Evolutionary conservation across 208 protist species (phyloP), one percentile per base, ranked within the genome.

Genomic region (Leishmania mexicana): DNA sequence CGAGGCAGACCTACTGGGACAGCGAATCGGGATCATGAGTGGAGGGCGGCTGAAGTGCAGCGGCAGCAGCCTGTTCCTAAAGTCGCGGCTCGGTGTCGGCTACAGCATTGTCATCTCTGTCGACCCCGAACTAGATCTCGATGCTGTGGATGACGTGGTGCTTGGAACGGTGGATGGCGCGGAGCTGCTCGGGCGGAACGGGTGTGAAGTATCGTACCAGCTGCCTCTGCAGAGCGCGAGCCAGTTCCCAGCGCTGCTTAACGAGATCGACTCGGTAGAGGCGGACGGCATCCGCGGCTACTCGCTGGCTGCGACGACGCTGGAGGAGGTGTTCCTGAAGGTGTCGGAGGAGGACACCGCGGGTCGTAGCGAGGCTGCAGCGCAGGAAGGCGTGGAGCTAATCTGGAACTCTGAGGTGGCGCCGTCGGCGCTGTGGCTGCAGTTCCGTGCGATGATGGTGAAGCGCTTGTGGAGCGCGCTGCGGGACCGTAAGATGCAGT

Each of bases 1-100:
- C 78, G 99, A 99, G 84, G 99, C 99, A 4, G 98, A 99, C 78
- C 79, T 96, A 28, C 89, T 99, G n/a, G 90, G 91, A 15, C 86
- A 98, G 81, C 79, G 88, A 31, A 97, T 99, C 76, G 97, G 91
- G 1, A 99, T 99, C 67, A 94, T 99, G 89, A 89, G 88, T 47
- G 79, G 86, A 31, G 92, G 92, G 47, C 76, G 84, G 1, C 74
- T 95, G 40, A 82, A 90, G 75, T 93, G 89, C 75, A 62, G 78
- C 0, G 91, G 91, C 67, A 90, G 81, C 71, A 91, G 79, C 77
- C 70, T 89, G 75, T 92, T 93, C 64, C 82, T 94, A 35, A 93
- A 93, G 84, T 84, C 76, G 17, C 74, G 79, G 31, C 86, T 92
- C 24, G 88, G 87, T 40, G 83, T 92, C 58, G 91, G 91, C 68